Percentiles rank a stretch among this genome's conserved stretches.
Conservation (phyloP, 2,329 filamentous ascomycete genomes). For the Ampelomyces quisqualis region DNA sequence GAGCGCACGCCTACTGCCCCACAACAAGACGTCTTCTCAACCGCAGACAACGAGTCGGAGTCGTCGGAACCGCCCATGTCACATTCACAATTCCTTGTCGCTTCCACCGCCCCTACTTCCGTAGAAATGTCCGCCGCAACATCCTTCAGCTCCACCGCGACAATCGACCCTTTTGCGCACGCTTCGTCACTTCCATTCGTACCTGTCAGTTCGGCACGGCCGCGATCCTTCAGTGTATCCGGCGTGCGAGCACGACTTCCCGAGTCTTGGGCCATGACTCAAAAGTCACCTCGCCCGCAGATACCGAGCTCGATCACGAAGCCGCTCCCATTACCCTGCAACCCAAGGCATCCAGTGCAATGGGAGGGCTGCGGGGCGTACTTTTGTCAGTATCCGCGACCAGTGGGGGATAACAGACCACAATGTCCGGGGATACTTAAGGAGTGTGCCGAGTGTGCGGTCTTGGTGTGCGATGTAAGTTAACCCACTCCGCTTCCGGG, state of each 20-base stretch:
- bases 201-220: constrained; percentile 38
- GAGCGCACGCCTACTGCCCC: constrained; percentile 30
- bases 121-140: constrained; percentile 35
- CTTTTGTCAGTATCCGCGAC: constrained; percentile 44
- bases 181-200: constrained; percentile 31
- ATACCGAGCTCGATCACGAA: constrained; percentile 33
- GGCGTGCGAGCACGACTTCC: constrained; percentile 39
- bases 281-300: constrained; percentile 24
- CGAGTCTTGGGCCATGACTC: constrained; percentile 22
- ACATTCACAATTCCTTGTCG: constrained; percentile 38
- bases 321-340: constrained; percentile 42
- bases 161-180: constrained; percentile 26
- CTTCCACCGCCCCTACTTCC: constrained; percentile 21
- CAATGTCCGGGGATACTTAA: constrained; percentile 41
- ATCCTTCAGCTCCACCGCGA: constrained; percentile 27
- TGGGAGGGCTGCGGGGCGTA: constrained; percentile 48
- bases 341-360: constrained; percentile 46
- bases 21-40: constrained; percentile 24
- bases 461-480: constrained; percentile 47
- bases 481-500: neutral
- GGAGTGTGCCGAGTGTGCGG: constrained; percentile 44
- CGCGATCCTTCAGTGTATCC: constrained; percentile 42
- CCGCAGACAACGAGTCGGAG: constrained; percentile 30
- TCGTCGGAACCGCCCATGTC: constrained; percentile 35
- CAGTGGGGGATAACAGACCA: constrained; percentile 42